Evolutionary conservation across 1,284 basidiomycete species (phyloP).

Genomic region (Ganoderma lucidum): DNA sequence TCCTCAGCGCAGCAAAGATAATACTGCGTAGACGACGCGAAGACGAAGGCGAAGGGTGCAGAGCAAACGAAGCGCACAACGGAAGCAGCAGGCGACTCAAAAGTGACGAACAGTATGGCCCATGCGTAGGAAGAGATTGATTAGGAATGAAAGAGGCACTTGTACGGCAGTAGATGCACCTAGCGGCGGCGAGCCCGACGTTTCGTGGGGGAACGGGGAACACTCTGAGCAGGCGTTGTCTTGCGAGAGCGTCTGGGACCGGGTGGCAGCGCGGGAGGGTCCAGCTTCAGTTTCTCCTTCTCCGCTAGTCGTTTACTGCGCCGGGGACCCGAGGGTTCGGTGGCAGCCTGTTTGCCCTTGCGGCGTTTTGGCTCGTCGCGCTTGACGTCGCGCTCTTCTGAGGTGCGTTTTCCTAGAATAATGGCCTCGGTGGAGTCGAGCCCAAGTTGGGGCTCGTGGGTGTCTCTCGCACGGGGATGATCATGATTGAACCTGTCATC

Average conservation of each 20-base stretch:
- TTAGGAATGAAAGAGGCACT: not conserved
- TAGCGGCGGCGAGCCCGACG: not conserved
- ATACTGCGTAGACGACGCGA: not conserved
- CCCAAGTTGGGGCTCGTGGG: not conserved
- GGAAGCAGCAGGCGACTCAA: not conserved
- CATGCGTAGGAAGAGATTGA: not conserved
- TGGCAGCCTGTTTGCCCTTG: not conserved
- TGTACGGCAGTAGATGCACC: not conserved
- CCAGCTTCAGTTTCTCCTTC: not conserved
- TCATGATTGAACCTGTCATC: not conserved
- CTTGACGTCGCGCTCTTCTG: conserved; percentile 3
- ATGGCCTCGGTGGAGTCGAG: conserved; percentile 1
- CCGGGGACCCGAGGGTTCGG: not conserved
- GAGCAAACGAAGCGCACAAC: not conserved
- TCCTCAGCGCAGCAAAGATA: not conserved
- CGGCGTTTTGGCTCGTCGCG: not conserved
- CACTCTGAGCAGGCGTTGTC: not conserved
- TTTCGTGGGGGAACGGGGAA: too few species aligned
- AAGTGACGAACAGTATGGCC: not conserved
- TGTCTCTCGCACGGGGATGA: not conserved
- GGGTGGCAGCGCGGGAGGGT: not conserved
- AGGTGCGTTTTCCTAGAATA: not conserved
- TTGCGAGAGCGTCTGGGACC: not conserved
- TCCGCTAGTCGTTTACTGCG: not conserved
- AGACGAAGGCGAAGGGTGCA: not conserved